Evolutionary conservation across 148 eudicot genomes (phyloP).

Genomic region (Gaultheria prostrata): DNA sequence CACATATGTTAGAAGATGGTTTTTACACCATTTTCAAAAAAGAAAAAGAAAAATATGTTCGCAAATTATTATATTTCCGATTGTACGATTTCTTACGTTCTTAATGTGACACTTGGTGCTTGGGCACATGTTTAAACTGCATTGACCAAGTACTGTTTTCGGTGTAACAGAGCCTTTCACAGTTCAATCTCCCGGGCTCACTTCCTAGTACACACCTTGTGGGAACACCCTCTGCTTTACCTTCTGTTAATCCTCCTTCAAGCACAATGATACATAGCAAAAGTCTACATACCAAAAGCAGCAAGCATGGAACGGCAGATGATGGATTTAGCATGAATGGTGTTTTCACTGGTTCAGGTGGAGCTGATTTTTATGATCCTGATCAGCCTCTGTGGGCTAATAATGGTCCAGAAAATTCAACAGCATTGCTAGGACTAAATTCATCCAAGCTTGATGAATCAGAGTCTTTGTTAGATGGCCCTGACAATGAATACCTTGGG

Average conservation of each 20-base stretch:
- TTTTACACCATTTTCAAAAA: not conserved
- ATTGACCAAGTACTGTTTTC: constrained; percentile 12
- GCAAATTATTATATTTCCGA: not conserved
- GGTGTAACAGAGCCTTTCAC: constrained; percentile 83
- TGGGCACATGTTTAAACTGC: not conserved
- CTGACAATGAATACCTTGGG: constrained; percentile 28
- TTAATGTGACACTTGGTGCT: not conserved
- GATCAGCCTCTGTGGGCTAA: constrained; percentile 92
- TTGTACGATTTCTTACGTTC: not conserved
- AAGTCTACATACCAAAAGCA: constrained; percentile 42
- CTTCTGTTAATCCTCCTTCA: constrained; percentile 50
- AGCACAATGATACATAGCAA: constrained; percentile 44
- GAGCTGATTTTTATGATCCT: constrained; percentile 92
- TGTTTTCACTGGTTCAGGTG: constrained; percentile 42
- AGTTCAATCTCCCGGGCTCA: constrained; percentile 91
- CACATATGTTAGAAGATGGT: not conserved
- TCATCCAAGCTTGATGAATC: constrained; percentile 44
- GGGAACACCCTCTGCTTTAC: constrained; percentile 57
- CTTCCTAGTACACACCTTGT: constrained; percentile 66
- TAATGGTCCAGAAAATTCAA: constrained; percentile 55
- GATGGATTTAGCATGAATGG: constrained; percentile 44
- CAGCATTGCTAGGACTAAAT: constrained; percentile 38
- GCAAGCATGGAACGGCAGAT: constrained; percentile 45
- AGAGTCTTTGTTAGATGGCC: constrained; percentile 39
- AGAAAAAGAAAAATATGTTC: no score